Percentiles rank a stretch among this genome's conserved stretches.
Evolutionary conservation across 352 stramenopile species (phyloP).

Genomic region (Plasmopara halstedii): DNA sequence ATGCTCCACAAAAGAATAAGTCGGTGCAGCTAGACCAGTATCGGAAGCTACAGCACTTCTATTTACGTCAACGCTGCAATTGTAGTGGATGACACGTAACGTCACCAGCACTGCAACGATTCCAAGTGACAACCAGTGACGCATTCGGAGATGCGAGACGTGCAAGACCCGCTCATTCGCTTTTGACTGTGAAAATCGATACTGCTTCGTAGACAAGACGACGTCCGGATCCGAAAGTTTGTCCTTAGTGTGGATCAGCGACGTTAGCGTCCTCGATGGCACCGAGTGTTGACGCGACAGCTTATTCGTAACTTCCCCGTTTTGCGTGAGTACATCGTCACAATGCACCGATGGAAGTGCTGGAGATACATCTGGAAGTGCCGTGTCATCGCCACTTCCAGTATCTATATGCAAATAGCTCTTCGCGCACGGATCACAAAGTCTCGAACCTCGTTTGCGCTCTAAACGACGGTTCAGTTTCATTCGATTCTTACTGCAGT

Average conservation of each 20-base stretch:
- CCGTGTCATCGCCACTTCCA: constrained; percentile 18
- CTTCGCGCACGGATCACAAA: constrained; percentile 65
- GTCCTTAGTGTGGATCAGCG: constrained; percentile 10
- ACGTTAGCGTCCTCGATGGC: constrained; percentile 14
- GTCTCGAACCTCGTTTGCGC: constrained; percentile 57
- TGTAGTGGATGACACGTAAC: constrained; percentile 34
- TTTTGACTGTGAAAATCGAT: not conserved
- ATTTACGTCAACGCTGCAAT: constrained; percentile 15
- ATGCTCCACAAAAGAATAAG: constrained; percentile 25
- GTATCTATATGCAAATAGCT: constrained; percentile 43
- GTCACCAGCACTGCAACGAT: constrained; percentile 24
- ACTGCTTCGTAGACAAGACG: not conserved
- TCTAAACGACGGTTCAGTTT: constrained; percentile 62
- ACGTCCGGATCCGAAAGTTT: not conserved
- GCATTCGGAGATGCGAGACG: constrained; percentile 36
- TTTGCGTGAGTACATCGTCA: constrained; percentile 5
- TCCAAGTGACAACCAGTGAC: constrained; percentile 44
- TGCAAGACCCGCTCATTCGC: constrained; percentile 3
- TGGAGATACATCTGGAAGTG: constrained; percentile 19
- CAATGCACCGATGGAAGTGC: constrained; percentile 13
- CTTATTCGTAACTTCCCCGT: constrained; percentile 1
- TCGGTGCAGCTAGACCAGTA: not conserved
- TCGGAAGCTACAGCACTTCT: constrained; percentile 6
- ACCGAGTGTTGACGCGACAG: constrained; percentile 20
- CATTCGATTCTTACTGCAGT: constrained; percentile 78